Base-by-base conservation (phyloP, 1,139 yeast species). In the Suhomyces choctaworum region DNA sequence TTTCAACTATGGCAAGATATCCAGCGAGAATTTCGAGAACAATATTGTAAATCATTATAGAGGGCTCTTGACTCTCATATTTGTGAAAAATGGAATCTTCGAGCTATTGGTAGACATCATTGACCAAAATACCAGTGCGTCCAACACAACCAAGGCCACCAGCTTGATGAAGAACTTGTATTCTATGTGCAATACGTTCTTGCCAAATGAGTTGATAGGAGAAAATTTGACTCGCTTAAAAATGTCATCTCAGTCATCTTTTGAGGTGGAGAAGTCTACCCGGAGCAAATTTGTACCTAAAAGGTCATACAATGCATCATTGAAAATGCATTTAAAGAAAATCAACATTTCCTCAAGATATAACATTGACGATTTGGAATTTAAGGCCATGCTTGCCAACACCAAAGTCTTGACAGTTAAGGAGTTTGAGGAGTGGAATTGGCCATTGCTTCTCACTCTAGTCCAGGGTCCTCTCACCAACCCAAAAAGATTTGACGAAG, bases 391-490 rank as follows among this genome's bases (percentile, higher is more conserved):
- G 64, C 68, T 92, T 6, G 63, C 66, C 26, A 82, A 82, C 32
- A 80, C 96, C 0, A 80, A 74, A 45, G 89, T 92, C 2, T 58
- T 88, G 29, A 73, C 83, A 5, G 80, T 95, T 0, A 92, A 90
- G 52, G 88, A 82, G 36, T 89, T 74, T 52, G 70, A 80, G 4
- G 81, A 80, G 34, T 94, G 99, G 99, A 82, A 89, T 52, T 90
- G 97, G 96, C 75, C 73, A 21, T 64, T 80, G 1, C 64, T 90
- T 2, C 64, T 75, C 7, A 82, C 78, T 37, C 61, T 92, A 15
- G 74, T 89, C 41, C 84, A 77, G 46, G 96, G 97, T 0, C 96
- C 97, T 0, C 62, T 92, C 16, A 59, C 78, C 38, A 83, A 80
- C 48, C 83, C 88, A 0, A 76, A 70, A 45, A 64, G 89, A 30